phyloP scores from a whole-genome alignment of 176 grass and related monocot species.

The Musa acuminata region DNA sequence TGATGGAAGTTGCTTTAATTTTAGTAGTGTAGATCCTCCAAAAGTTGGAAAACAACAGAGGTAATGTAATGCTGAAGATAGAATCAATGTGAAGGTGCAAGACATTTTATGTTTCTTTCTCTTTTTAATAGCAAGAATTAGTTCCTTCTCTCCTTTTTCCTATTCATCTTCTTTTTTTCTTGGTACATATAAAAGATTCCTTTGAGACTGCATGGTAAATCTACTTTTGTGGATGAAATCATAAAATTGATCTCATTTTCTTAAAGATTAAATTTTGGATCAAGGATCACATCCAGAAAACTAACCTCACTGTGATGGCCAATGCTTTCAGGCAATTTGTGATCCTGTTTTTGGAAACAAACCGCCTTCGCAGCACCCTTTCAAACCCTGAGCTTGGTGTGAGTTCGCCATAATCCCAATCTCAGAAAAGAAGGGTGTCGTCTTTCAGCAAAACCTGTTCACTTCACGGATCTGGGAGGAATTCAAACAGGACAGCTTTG shows the following conservation, averaged over 20 bases:
- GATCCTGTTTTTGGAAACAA: not conserved
- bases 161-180: too few relatives aligned
- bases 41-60: too few relatives aligned
- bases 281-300: not conserved
- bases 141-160: not conserved
- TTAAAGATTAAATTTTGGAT: not conserved
- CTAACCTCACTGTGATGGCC: not conserved
- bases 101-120: not conserved
- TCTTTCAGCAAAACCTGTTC: not conserved
- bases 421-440: too few relatives aligned
- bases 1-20: not conserved
- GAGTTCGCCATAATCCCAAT: too few relatives aligned
- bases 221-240: not conserved
- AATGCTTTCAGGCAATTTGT: conserved; percentile 1
- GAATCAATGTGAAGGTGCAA: not conserved
- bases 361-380: not conserved
- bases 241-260: not conserved
- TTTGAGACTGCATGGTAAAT: not conserved
- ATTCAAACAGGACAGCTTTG: too few relatives aligned
- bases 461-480: not conserved
- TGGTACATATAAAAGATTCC: not conserved
- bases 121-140: not conserved
- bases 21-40: too few relatives aligned
- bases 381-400: too few relatives aligned
- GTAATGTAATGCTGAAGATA: too few relatives aligned